These are phyloP conservation scores for Cytidiella melzeri DNA, from an alignment of 768 basidiomycete species.

Conservation along the genomic window DNA sequence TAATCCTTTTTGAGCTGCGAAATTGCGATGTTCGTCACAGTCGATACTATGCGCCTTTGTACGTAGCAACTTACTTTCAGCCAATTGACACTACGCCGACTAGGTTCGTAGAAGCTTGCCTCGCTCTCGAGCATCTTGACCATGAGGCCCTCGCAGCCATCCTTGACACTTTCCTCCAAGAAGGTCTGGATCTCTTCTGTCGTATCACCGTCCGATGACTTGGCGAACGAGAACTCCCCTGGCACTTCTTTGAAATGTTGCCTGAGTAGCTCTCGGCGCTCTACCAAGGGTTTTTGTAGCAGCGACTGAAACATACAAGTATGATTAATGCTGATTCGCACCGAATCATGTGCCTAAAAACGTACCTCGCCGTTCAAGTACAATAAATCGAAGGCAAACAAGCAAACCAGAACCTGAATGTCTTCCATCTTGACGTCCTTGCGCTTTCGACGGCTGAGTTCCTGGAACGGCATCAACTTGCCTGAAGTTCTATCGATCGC, in stretches of 20 bases:
- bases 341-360: background rate
- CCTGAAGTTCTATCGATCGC: conserved; percentile 83
- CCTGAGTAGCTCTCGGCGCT: conserved; percentile 71
- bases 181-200: conserved; percentile 93
- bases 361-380: conserved; percentile 93
- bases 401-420: conserved; percentile 92
- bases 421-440: conserved; percentile 98
- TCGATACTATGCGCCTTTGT: no score
- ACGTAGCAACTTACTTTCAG: conserved; percentile 81
- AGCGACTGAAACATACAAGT: conserved; percentile 51
- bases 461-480: conserved; percentile 96
- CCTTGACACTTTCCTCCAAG: conserved; percentile 94
- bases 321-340: conserved; percentile 3
- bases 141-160: conserved; percentile 99
- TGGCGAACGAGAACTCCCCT: conserved; percentile 92
- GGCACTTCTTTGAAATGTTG: conserved; percentile 78
- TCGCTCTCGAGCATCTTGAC: conserved; percentile 96
- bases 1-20: conserved; percentile 96
- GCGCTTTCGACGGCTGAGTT: conserved; percentile 87
- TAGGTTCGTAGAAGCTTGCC: conserved; percentile 92
- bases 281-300: conserved; percentile 65
- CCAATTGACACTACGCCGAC: conserved; percentile 94
- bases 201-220: conserved; percentile 81
- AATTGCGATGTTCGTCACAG: background rate
- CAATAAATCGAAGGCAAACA: conserved; percentile 95